Percentiles rank a stretch among this genome's conserved stretches.
Evolutionary conservation across 2,329 filamentous ascomycete genomes (phyloP).

Genomic region (Akanthomyces lecanii): DNA sequence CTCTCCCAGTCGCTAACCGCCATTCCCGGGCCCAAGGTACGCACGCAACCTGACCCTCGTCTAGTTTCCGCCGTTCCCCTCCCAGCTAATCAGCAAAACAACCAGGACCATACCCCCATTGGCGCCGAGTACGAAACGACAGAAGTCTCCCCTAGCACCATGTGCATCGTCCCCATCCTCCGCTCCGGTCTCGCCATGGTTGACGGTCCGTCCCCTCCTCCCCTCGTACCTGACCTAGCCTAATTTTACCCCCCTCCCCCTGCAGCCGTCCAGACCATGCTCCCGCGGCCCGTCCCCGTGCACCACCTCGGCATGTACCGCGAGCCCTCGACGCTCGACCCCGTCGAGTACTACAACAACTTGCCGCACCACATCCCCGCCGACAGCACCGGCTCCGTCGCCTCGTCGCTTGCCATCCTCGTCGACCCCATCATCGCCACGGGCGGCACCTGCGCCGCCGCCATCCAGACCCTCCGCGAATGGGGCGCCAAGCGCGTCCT

Average conservation of each 20-base stretch:
- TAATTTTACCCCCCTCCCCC: no score
- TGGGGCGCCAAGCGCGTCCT: conserved; percentile 86
- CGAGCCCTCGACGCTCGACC: conserved; percentile 78
- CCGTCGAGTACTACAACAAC: conserved; percentile 98
- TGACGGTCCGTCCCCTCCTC: conserved; percentile 54
- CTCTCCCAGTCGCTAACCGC: conserved; percentile 59
- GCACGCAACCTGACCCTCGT: conserved; percentile 11
- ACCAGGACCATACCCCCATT: conserved; percentile 71
- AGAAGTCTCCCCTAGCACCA: conserved; percentile 57
- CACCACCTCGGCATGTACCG: conserved; percentile 95
- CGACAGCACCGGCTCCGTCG: conserved; percentile 35
- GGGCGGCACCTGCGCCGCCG: conserved; percentile 81
- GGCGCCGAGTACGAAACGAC: conserved; percentile 69
- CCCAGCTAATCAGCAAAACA: background rate
- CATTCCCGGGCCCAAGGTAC: conserved; percentile 60
- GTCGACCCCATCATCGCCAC: conserved; percentile 93
- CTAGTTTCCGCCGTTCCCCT: conserved; percentile 2
- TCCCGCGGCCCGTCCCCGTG: conserved; percentile 73
- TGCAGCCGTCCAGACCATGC: conserved; percentile 72
- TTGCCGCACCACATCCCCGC: conserved; percentile 66
- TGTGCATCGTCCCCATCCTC: conserved; percentile 89
- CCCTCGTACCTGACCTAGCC: background rate
- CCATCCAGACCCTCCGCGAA: conserved; percentile 82
- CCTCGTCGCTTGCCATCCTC: conserved; percentile 66
- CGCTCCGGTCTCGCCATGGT: conserved; percentile 89